Percentiles rank a stretch among this genome's conserved stretches.
phyloP scores from a whole-genome alignment of 495 filamentous ascomycete species.

The Bombardia bombarda region DNA sequence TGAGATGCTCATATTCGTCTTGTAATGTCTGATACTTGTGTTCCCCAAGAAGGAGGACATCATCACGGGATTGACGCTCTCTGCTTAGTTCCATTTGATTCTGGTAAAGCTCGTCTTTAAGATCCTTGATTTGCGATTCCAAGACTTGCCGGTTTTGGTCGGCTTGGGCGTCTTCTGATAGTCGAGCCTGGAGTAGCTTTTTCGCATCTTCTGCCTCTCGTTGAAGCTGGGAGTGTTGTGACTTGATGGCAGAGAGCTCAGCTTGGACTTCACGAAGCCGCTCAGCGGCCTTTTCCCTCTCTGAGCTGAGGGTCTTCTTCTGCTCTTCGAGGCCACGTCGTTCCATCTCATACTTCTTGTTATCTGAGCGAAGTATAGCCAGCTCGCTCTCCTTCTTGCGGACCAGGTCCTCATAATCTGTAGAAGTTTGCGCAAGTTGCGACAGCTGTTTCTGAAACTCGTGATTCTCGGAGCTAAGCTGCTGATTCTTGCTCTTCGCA shows the following conservation, averaged over 20 bases:
- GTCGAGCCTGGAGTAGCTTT: slow-evolving; percentile 73
- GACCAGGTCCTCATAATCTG: slow-evolving; percentile 88
- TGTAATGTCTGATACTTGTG: slow-evolving; percentile 77
- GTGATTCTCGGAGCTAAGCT: slow-evolving; percentile 72
- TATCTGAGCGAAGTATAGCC: slow-evolving; percentile 71
- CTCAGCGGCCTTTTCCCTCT: slow-evolving; percentile 72
- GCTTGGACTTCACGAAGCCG: slow-evolving; percentile 80
- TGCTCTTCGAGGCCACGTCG: slow-evolving; percentile 71
- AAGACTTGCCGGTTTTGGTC: slow-evolving; percentile 78
- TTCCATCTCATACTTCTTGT: slow-evolving; percentile 69
- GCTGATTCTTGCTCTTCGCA: slow-evolving; percentile 60
- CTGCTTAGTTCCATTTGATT: slow-evolving; percentile 82
- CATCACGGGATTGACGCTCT: slow-evolving; percentile 91
- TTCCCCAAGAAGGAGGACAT: slow-evolving; percentile 85
- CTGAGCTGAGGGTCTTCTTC: slow-evolving; percentile 53
- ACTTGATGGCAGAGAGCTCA: slow-evolving; percentile 76
- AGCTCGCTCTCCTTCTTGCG: slow-evolving; percentile 91
- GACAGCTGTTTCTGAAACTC: slow-evolving; percentile 79
- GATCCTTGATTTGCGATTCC: slow-evolving; percentile 77
- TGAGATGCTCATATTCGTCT: slow-evolving; percentile 79
- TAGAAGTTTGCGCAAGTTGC: slow-evolving; percentile 84
- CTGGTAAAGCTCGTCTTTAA: slow-evolving; percentile 77
- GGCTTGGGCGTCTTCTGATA: slow-evolving; percentile 82
- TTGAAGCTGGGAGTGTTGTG: slow-evolving; percentile 73
- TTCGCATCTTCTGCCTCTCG: slow-evolving; percentile 87